Evolutionary conservation across 202 grass and related monocot species (phyloP), one percentile per base, ranked within the genome.

Genomic region (Elaeis oleifera): DNA sequence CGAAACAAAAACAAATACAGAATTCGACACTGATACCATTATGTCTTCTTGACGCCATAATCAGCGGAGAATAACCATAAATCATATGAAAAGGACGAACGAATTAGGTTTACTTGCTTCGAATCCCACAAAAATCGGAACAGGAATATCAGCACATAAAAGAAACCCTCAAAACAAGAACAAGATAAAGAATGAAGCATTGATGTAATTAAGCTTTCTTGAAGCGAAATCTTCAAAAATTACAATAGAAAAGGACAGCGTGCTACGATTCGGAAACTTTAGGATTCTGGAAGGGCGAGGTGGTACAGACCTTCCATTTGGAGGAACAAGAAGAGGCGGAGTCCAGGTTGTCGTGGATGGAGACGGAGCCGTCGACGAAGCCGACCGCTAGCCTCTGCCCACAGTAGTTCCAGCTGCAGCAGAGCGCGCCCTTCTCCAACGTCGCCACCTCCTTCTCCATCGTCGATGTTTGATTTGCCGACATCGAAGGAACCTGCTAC

Each of bases 381-480:
- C 88, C 88, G 15, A 84, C 82, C 68, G 85, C 84, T 15, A 97
- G 77, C 54, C 92, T 73, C 18, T 79, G 79, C 54, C 88, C 77
- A 58, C 71, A 86, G 79, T 86, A 75, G 48, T 81, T 97, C 92
- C 92, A 97, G 61, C 71, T 74, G 69, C 77, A 89, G 58, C 88
- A 89, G 19, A 67, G 54, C 9, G 77, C 53, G 23, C 81, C 84
- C 53, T 71, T 72, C 27, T 76, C 82, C 71, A 92, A 75, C 60
- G 63, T 39, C 67, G 84, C 84, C 49, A 89, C 79, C 54, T 70
- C 36, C 71, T 72, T 77, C 76, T 89, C 76, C 65, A 79, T 76
- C 72, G 72, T 39, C 36, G 36, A 39, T 39, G 2, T 39, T 39
- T 9, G 36, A 0, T 39, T 0, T 39, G 36, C 36, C 36, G 36